Conservation (phyloP, 257 asterid genomes). For the Haberlea rhodopensis region DNA sequence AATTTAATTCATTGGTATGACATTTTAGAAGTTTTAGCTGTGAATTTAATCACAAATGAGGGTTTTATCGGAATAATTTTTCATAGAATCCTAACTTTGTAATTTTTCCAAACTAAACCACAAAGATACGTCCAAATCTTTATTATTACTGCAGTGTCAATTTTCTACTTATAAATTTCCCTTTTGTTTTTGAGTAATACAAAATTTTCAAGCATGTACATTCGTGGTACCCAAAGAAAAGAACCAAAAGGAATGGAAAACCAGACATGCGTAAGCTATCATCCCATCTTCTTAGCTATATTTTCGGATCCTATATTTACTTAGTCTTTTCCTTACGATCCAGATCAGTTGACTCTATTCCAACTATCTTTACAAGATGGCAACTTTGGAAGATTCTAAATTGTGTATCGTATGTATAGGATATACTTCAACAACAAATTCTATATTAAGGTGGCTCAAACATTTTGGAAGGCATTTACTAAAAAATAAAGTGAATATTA, state of each 20-base stretch:
- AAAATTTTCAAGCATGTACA: not conserved
- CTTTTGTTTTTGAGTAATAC: too few relatives aligned
- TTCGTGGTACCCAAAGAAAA: conserved; percentile 13
- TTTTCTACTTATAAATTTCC: not conserved
- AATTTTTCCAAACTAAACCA: too few relatives aligned
- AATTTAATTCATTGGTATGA: not conserved
- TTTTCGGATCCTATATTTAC: conserved; percentile 24
- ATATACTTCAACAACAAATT: not conserved
- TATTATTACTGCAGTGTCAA: too few relatives aligned
- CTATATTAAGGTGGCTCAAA: too few relatives aligned
- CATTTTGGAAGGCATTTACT: too few relatives aligned
- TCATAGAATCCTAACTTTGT: not conserved
- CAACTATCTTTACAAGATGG: too few relatives aligned
- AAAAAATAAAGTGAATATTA: too few relatives aligned
- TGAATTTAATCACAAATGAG: too few relatives aligned
- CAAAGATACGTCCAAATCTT: not conserved
- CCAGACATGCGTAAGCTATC: too few relatives aligned
- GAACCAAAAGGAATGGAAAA: conserved; percentile 21
- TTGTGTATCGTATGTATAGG: not conserved
- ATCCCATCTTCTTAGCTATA: conserved; percentile 28
- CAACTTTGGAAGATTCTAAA: conserved; percentile 29
- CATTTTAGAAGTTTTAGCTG: too few relatives aligned
- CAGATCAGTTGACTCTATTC: conserved; percentile 26
- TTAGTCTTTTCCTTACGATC: conserved; percentile 60
- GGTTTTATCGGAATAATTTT: too few relatives aligned